Evolutionary conservation across 1,284 basidiomycete species (phyloP), one percentile per base, ranked within the genome.

Genomic region (Boletellus dicymbophilus): DNA sequence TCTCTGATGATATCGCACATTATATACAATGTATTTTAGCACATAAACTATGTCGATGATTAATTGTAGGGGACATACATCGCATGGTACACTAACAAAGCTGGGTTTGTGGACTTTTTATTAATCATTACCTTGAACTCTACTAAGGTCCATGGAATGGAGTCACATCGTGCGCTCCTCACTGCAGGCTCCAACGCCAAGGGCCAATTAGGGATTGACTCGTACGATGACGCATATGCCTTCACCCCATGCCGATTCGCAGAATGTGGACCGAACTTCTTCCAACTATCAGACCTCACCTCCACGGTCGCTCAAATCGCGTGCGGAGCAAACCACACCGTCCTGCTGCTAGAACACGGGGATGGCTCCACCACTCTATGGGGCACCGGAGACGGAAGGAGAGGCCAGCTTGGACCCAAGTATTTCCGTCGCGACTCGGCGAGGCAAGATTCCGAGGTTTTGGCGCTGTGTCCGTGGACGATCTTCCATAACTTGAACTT

Each of bases 371-470:
- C 48, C 16, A 76, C 80, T 51, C 62, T 89, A 4, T 90, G 87
- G 88, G 85, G 84, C 0, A 79, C 76, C 52, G 88, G 88, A 8
- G 83, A 88, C 56, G 81, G 81, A 15, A 59, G 68, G 5, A 72
- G 64, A 44, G 85, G 86, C 0, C 88, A 91, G 57, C 76, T 90
- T 3, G 85, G 85, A 5, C 68, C 66, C 0, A 51, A 42, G 9
- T 36, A 53, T 46, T 16, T 4, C 13, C 25, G 20, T n/a, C n/a
- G n/a, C n/a, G n/a, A n/a, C n/a, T n/a, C n/a, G n/a, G n/a, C n/a
- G n/a, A n/a, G n/a, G n/a, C n/a, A n/a, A n/a, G n/a, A n/a, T n/a
- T n/a, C n/a, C 27, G 37, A 28, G 3, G n/a, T 64, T 62, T 34
- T 51, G 47, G 44, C 37, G 47, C 22, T 36, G 1, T 45, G 49